These are phyloP conservation scores for Medicago truncatula DNA, from an alignment of 306 rosid genomes.

Conservation along the genomic window MtrunA17r5.0-ANR NC_053045.1:64435001-64435500, in stretches of 20 bases:
- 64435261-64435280: neutral
- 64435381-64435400: constrained; percentile 68
- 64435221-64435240: neutral
- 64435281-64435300: constrained; percentile 29
- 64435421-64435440: too few relatives aligned
- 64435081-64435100: too few relatives aligned
- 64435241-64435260: neutral
- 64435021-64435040: too few relatives aligned
- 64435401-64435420: too few relatives aligned
- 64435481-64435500: too few relatives aligned
- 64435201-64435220: neutral
- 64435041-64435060: too few relatives aligned
- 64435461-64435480: too few relatives aligned
- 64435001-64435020: too few relatives aligned
- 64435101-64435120: too few relatives aligned
- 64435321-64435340: constrained; percentile 44
- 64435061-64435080: too few relatives aligned
- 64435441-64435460: too few relatives aligned
- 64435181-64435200: too few relatives aligned
- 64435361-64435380: constrained; percentile 53
- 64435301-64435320: neutral
- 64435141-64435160: neutral
- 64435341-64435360: constrained; percentile 52
- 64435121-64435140: constrained; percentile 10
- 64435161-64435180: neutral